A percentile compares a stretch with the other conserved stretches of the same genome.
Conservation (phyloP, 2,329 filamentous ascomycete species). For the Aspergillaceae sp. region DNA sequence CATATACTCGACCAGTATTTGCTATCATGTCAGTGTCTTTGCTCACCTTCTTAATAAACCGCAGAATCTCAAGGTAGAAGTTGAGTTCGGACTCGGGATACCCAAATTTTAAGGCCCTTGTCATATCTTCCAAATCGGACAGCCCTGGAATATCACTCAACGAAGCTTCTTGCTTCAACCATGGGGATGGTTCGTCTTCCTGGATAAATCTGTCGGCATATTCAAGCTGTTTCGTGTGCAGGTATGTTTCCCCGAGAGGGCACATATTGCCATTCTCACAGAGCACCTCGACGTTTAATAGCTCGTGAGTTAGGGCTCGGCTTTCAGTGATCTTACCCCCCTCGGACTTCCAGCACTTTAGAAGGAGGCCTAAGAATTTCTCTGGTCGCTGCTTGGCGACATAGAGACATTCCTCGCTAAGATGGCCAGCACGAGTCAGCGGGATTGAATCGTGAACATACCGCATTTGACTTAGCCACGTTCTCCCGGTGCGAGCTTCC, state of each 20-base stretch:
- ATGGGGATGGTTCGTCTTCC: slow-evolving; percentile 4
- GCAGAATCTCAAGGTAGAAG: slow-evolving; percentile 2
- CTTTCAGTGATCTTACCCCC: neutral
- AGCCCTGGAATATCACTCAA: neutral
- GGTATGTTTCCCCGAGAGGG: slow-evolving; percentile 2
- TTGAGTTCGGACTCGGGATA: slow-evolving; percentile 3
- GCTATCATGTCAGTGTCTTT: neutral
- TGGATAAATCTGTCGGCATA: slow-evolving; percentile 1
- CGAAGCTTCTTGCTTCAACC: slow-evolving; percentile 1
- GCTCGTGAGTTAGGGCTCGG: neutral
- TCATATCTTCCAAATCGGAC: neutral
- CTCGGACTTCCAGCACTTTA: slow-evolving; percentile 1
- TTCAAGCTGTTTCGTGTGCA: slow-evolving; percentile 1
- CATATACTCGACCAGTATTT: slow-evolving; percentile 1
- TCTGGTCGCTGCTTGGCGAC: slow-evolving; percentile 1
- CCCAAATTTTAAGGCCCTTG: slow-evolving; percentile 2
- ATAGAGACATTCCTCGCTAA: slow-evolving; percentile 4
- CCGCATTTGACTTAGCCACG: slow-evolving; percentile 3
- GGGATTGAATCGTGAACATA: slow-evolving; percentile 2
- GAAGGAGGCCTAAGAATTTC: slow-evolving; percentile 3
- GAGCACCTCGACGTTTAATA: slow-evolving; percentile 2
- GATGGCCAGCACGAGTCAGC: neutral
- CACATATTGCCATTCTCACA: slow-evolving; percentile 3
- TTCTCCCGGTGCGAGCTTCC: slow-evolving; percentile 2
- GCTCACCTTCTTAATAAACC: neutral